phyloP scores from a whole-genome alignment of 129 eudicot genomes.

The Scalesia atractyloides region DNA sequence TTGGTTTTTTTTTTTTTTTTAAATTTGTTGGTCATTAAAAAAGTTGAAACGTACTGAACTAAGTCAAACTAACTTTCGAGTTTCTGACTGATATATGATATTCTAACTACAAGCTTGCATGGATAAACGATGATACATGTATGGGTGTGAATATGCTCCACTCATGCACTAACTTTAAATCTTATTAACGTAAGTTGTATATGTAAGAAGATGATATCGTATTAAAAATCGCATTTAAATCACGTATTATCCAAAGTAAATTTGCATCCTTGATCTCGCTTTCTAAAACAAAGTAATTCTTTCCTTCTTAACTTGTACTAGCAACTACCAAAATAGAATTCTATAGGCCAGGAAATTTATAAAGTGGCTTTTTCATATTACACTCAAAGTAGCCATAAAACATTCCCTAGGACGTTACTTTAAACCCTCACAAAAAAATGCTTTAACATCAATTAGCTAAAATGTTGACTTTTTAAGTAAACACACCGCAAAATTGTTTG shows the following conservation, averaged over 20 bases:
- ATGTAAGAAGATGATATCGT: background rate
- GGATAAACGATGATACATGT: background rate
- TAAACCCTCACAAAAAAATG: constrained; percentile 24
- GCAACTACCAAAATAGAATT: constrained; percentile 14
- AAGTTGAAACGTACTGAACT: too few species aligned
- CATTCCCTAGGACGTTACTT: constrained; percentile 39
- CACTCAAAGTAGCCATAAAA: constrained; percentile 39
- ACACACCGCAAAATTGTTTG: constrained; percentile 16
- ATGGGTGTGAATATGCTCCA: background rate
- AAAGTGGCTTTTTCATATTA: constrained; percentile 25
- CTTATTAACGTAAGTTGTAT: background rate
- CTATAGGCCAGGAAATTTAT: constrained; percentile 1
- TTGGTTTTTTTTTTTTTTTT: too few species aligned
- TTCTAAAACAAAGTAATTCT: background rate
- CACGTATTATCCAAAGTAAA: background rate
- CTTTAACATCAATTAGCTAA: constrained; percentile 26
- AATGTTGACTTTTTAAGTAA: constrained; percentile 30
- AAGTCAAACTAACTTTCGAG: too few species aligned
- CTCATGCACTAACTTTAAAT: background rate
- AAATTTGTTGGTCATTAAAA: too few species aligned
- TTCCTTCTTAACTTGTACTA: background rate
- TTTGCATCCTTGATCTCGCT: background rate
- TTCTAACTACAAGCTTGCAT: background rate
- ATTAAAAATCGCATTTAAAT: background rate
- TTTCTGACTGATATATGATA: background rate